Evolutionary conservation across 768 basidiomycete genomes (phyloP), one percentile per base, ranked within the genome.

Genomic region (Exidia glandulosa): DNA sequence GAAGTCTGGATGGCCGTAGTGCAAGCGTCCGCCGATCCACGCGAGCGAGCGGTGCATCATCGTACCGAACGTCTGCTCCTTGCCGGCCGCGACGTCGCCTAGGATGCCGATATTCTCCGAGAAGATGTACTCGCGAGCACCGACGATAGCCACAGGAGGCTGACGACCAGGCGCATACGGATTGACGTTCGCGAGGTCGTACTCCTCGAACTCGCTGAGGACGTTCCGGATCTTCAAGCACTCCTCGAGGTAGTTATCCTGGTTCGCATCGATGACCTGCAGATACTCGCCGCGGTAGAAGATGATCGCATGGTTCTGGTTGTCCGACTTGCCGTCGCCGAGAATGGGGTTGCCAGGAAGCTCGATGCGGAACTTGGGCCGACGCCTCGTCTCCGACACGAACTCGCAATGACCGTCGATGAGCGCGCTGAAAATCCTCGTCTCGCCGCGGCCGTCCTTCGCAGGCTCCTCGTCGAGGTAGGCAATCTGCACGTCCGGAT

Each of bases 1-100:
- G 82, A 99, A 98, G 84, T 99, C 96, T 7, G 96, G 96, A 74
- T 98, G 96, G 59, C 96, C 96, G 67, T 97, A 98, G 75, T 98
- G 96, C 64, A 98, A 79, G 72, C 98, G 98, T 62, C 96, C 96
- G 37, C 96, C 96, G 60, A 98, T 95, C 88, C 92, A 97, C 2
- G 94, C 90, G 62, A 96, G 76, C 0, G 90, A 87, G 69, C 95
- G 88, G 41, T 95, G 95, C 0, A 94, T 93, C 80, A 98, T 86
- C 10, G 96, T 99, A 75, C 96, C 96, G 74, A 99, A 99, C 52
- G 96, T 99, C 75, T 99, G 96, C 75, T 99, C 96, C 79, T 99
- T 98, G 56, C 96, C 96, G 61, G 96, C 96, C 54, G 96, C 96
- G 63, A 99, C 93, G 72, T 99, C 96, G 73, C 96, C 96, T 62